Evolutionary conservation across 129 eudicot species (phyloP).

Genomic region (Glebionis coronaria): DNA sequence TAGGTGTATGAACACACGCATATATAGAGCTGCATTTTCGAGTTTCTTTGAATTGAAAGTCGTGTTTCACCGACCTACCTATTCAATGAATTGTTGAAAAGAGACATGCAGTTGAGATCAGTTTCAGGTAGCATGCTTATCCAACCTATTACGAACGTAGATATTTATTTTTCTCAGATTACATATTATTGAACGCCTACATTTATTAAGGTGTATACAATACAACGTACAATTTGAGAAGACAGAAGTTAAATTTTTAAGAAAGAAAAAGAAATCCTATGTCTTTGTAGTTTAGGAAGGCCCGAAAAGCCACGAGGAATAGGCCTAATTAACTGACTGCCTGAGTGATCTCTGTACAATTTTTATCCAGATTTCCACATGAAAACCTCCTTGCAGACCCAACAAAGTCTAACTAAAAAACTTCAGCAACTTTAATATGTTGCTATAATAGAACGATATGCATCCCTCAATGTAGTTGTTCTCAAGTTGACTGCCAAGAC

Average conservation of each 20-base stretch:
- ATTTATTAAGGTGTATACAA: not conserved
- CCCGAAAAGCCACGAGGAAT: slow-evolving; percentile 65
- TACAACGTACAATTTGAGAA: too few relatives aligned
- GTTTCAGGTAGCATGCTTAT: slow-evolving; percentile 13
- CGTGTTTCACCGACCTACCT: slow-evolving; percentile 70
- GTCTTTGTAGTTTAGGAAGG: slow-evolving; percentile 68
- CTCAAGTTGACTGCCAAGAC: slow-evolving; percentile 81
- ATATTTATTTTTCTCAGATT: too few relatives aligned
- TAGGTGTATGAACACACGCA: not conserved
- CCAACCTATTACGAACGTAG: not conserved
- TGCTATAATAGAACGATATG: slow-evolving; percentile 61
- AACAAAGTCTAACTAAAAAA: slow-evolving; percentile 26
- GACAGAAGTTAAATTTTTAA: too few relatives aligned
- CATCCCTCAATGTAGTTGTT: slow-evolving; percentile 74
- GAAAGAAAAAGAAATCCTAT: slow-evolving; percentile 21
- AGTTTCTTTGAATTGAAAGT: slow-evolving; percentile 36
- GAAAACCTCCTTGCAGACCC: slow-evolving; percentile 53
- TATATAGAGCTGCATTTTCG: not conserved
- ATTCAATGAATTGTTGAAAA: slow-evolving; percentile 61
- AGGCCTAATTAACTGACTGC: slow-evolving; percentile 62
- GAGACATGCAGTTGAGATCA: slow-evolving; percentile 47
- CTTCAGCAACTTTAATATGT: slow-evolving; percentile 63
- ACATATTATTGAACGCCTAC: too few relatives aligned
- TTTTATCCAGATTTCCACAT: slow-evolving; percentile 10
- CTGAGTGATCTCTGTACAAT: slow-evolving; percentile 65